Evolutionary conservation across 2,329 filamentous ascomycete species (phyloP).

Genomic region (Fusarium sororula): DNA sequence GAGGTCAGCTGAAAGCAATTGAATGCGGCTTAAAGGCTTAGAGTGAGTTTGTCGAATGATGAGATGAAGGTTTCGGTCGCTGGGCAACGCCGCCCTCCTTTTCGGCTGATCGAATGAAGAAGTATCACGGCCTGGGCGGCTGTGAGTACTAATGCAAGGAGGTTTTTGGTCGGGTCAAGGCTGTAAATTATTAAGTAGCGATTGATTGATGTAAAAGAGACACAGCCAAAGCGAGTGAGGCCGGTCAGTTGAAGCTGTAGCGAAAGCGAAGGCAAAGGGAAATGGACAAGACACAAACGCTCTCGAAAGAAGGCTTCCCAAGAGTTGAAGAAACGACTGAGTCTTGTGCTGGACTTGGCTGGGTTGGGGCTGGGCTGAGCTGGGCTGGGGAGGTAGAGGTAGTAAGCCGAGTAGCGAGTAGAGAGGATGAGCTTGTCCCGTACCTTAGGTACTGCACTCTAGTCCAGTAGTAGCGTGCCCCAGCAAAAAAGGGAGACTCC

Average conservation of each 20-base stretch:
- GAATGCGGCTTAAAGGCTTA: constrained; percentile 23
- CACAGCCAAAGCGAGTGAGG: constrained; percentile 70
- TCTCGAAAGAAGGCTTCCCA: constrained; percentile 37
- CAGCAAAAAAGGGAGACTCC: constrained; percentile 36
- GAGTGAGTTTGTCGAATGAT: constrained; percentile 24
- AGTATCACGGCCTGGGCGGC: constrained; percentile 30
- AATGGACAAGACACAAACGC: constrained; percentile 30
- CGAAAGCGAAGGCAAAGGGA: constrained; percentile 25
- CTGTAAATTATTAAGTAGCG: constrained; percentile 44
- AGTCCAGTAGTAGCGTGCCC: constrained; percentile 30
- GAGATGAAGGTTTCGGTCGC: constrained; percentile 39
- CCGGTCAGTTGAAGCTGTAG: constrained; percentile 43
- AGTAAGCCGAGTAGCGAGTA: constrained; percentile 16
- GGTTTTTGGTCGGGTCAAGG: constrained; percentile 6
- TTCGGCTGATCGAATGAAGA: constrained; percentile 30
- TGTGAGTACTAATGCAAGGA: constrained; percentile 16
- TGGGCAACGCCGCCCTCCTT: constrained; percentile 45
- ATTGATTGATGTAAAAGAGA: constrained; percentile 45
- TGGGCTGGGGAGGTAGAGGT: constrained; percentile 33
- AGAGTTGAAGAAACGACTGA: constrained; percentile 41
- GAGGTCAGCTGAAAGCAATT: constrained; percentile 11
- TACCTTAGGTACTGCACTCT: background rate
- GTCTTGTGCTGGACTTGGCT: constrained; percentile 33
- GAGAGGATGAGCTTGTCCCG: background rate
- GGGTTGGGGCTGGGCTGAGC: background rate